Percentiles rank a stretch among this genome's conserved stretches.
phyloP scores from a whole-genome alignment of 805 yeast genomes.

The Candida endomychidarum region DNA sequence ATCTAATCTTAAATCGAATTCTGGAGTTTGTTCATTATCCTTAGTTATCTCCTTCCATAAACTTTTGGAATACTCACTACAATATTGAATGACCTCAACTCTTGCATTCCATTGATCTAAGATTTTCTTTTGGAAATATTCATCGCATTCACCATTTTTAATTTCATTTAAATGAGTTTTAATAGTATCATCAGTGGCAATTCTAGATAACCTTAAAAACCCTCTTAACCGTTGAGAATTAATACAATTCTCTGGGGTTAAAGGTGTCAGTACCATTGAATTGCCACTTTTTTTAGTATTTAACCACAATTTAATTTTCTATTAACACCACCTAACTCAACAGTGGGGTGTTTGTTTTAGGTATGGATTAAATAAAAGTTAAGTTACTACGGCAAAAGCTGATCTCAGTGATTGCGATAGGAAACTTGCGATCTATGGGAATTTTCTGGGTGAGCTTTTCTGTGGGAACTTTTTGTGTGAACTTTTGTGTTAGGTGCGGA shows the following conservation, averaged over 20 bases:
- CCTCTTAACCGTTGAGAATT: constrained; percentile 35
- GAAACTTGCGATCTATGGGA: too few species aligned
- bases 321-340: background rate
- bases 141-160: constrained; percentile 23
- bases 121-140: constrained; percentile 26
- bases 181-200: constrained; percentile 41
- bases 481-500: too few species aligned
- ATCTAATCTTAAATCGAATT: constrained; percentile 34
- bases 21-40: constrained; percentile 8
- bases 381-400: too few species aligned
- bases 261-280: constrained; percentile 6
- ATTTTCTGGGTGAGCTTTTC: background rate
- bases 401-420: too few species aligned
- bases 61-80: constrained; percentile 26
- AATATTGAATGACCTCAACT: constrained; percentile 28
- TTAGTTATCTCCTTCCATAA: constrained; percentile 21
- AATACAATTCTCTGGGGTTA: constrained; percentile 33
- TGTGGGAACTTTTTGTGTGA: constrained; percentile 1
- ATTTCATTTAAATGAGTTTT: constrained; percentile 38
- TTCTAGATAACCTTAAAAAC: constrained; percentile 38
- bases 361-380: too few species aligned
- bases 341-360: background rate
- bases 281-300: constrained; percentile 1
- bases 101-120: constrained; percentile 40
- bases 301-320: constrained; percentile 4